Evolutionary conservation across 768 basidiomycete species (phyloP).

Genomic region (Phallus indusiatus): DNA sequence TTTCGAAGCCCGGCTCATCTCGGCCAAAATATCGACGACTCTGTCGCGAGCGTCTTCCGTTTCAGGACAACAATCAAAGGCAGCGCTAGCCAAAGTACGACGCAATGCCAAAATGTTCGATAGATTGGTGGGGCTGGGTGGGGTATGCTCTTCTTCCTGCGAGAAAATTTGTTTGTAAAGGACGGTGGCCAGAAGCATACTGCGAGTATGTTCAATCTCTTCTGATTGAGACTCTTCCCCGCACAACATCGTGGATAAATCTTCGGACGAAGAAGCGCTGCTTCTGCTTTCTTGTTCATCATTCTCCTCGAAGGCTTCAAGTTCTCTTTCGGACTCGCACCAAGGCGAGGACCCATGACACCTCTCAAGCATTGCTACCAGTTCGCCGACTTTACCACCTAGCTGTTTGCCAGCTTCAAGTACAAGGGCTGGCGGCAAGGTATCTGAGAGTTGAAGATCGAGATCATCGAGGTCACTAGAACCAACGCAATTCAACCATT

Average conservation of each 20-base stretch:
- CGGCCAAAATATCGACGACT: slow-evolving; percentile 63
- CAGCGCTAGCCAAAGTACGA: slow-evolving; percentile 43
- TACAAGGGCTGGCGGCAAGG: slow-evolving; percentile 20
- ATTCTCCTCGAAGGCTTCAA: background rate
- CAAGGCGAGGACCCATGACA: background rate
- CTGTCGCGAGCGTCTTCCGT: slow-evolving; percentile 69
- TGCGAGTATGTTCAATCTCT: slow-evolving; percentile 38
- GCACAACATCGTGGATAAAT: slow-evolving; percentile 14
- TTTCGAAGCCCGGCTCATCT: slow-evolving; percentile 19
- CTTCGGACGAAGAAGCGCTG: slow-evolving; percentile 24
- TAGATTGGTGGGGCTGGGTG: slow-evolving; percentile 54
- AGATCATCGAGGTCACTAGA: slow-evolving; percentile 13
- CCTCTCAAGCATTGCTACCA: slow-evolving; percentile 48
- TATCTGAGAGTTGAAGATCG: slow-evolving; percentile 24
- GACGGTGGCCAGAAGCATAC: slow-evolving; percentile 49
- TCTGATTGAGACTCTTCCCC: slow-evolving; percentile 17
- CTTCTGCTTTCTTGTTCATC: slow-evolving; percentile 29
- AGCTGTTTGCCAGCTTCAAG: slow-evolving; percentile 54
- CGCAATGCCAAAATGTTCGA: slow-evolving; percentile 35
- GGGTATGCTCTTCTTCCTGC: slow-evolving; percentile 28
- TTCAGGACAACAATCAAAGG: slow-evolving; percentile 30
- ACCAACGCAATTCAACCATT: slow-evolving; percentile 44
- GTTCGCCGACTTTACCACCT: slow-evolving; percentile 44
- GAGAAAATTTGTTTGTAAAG: slow-evolving; percentile 56
- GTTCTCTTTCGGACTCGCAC: background rate